These are phyloP conservation scores for Fusarium domesticum DNA, from an alignment of 2,329 filamentous ascomycete species.

Conservation along the genomic window DNA sequence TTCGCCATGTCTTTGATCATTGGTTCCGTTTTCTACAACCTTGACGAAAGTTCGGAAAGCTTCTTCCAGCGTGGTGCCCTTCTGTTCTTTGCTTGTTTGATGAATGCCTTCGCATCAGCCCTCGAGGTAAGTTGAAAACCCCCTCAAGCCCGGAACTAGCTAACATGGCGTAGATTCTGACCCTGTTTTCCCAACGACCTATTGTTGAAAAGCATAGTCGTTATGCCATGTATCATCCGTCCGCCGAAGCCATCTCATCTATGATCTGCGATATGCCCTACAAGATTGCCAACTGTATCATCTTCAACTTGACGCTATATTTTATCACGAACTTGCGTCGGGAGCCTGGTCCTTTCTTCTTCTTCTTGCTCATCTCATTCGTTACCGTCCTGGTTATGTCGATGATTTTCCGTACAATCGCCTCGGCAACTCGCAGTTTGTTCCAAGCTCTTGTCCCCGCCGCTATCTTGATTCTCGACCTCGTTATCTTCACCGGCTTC, in stretches of 20 bases:
- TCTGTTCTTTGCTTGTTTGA: conserved; percentile 82
- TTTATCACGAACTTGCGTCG: conserved; percentile 82
- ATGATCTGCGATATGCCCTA: conserved; percentile 86
- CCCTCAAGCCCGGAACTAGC: not conserved
- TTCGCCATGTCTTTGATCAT: conserved; percentile 74
- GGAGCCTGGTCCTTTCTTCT: conserved; percentile 75
- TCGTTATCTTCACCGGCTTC: conserved; percentile 70
- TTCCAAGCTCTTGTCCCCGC: conserved; percentile 32
- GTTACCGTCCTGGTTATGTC: conserved; percentile 67
- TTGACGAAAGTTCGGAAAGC: conserved; percentile 60
- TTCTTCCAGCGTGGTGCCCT: conserved; percentile 79
- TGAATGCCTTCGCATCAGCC: conserved; percentile 79
- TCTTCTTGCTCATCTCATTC: conserved; percentile 77
- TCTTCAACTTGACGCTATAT: conserved; percentile 79
- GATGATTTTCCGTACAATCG: conserved; percentile 53
- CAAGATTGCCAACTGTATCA: conserved; percentile 66
- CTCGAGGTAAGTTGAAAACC: conserved; percentile 56
- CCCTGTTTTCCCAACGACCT: conserved; percentile 81
- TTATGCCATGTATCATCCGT: conserved; percentile 87
- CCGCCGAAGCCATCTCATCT: conserved; percentile 80
- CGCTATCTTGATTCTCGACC: conserved; percentile 28
- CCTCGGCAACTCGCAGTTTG: conserved; percentile 27
- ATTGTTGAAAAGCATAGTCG: conserved; percentile 88
- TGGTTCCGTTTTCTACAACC: conserved; percentile 76
- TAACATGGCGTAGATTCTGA: conserved; percentile 59